Evolutionary conservation across 257 asterid genomes (phyloP).

Genomic region (Knoxia roxburghii): DNA sequence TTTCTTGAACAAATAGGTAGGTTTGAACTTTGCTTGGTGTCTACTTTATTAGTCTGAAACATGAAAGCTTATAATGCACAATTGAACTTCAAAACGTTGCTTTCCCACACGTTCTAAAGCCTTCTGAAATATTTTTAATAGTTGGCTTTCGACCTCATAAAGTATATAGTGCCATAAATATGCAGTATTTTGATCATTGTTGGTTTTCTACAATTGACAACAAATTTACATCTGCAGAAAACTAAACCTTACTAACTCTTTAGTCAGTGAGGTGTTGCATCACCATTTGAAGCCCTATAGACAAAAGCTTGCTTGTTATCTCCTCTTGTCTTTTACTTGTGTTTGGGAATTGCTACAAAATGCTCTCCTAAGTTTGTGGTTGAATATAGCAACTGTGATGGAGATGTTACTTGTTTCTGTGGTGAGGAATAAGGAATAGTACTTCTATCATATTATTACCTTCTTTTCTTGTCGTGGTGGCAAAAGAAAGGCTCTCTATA

Average conservation of each 20-base stretch:
- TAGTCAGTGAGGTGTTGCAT: slow-evolving; percentile 17
- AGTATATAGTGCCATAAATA: not conserved
- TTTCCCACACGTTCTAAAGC: no score
- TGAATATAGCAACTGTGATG: slow-evolving; percentile 12
- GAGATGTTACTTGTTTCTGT: slow-evolving; percentile 14
- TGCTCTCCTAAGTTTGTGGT: slow-evolving; percentile 3
- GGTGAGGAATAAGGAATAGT: not conserved
- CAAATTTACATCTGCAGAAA: not conserved
- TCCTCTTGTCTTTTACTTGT: slow-evolving; percentile 5
- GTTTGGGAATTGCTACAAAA: slow-evolving; percentile 3
- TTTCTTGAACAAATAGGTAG: not conserved
- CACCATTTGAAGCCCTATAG: not conserved
- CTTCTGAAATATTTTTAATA: not conserved
- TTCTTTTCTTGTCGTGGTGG: slow-evolving; percentile 14
- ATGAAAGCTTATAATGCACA: not conserved
- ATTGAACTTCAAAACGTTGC: no score
- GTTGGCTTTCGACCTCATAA: slow-evolving; percentile 11
- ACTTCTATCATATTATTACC: not conserved
- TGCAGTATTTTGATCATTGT: not conserved
- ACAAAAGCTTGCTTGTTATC: slow-evolving; percentile 11
- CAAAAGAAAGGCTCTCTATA: slow-evolving; percentile 2
- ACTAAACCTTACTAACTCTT: not conserved
- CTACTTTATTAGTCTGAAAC: not conserved
- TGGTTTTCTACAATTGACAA: not conserved
- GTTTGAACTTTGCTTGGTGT: slow-evolving; percentile 1